A percentile compares a stretch with the other conserved stretches of the same genome.
phyloP scores from a whole-genome alignment of 768 basidiomycete species.

The Macrocybe gigantea region DNA sequence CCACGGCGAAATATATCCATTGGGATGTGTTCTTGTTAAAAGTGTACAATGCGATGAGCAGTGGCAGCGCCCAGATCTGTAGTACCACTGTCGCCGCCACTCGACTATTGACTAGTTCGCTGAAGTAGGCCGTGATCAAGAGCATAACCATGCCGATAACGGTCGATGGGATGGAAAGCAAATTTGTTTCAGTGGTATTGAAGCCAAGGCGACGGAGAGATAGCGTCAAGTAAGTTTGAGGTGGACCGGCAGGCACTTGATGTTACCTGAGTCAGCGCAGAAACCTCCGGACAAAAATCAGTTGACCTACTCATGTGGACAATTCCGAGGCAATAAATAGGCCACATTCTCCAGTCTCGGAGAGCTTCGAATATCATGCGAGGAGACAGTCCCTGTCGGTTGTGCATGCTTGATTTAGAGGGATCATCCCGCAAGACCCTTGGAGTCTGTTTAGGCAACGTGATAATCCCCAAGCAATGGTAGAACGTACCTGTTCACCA shows the following conservation, averaged over 20 bases:
- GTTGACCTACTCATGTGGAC: constrained; percentile 41
- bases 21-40: constrained; percentile 42
- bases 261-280: background rate
- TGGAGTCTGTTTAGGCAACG: background rate
- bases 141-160: constrained; percentile 47
- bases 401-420: constrained; percentile 65
- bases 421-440: constrained; percentile 61
- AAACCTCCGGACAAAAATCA: background rate
- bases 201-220: constrained; percentile 59
- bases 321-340: constrained; percentile 53
- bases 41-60: constrained; percentile 51
- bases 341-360: constrained; percentile 61
- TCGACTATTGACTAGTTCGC: constrained; percentile 52
- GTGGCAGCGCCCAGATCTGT: constrained; percentile 58
- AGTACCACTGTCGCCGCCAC: constrained; percentile 45
- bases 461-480: background rate
- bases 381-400: constrained; percentile 53
- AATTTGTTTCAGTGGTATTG: constrained; percentile 54
- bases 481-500: constrained; percentile 43
- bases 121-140: constrained; percentile 40
- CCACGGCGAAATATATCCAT: constrained; percentile 52
- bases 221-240: constrained; percentile 59
- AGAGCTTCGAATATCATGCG: constrained; percentile 45
- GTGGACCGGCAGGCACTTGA: constrained; percentile 51
- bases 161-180: constrained; percentile 55